Evolutionary conservation across 495 filamentous ascomycete species (phyloP), one percentile per base, ranked within the genome.

Genomic region (Ramalina intermedia): DNA sequence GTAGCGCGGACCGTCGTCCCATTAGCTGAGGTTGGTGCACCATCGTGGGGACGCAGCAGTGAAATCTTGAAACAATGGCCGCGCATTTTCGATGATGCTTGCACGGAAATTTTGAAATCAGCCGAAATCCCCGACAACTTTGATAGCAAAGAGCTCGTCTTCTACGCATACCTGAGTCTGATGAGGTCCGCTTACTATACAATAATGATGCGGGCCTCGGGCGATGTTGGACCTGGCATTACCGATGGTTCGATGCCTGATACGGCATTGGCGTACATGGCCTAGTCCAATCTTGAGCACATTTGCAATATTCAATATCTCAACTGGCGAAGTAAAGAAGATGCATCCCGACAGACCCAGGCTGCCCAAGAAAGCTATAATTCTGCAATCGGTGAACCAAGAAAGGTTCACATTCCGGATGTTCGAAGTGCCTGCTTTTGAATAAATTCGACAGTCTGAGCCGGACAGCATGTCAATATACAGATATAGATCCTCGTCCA

Each of bases 201-300:
- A 2, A 38, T 53, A 39, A 53, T 53, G 51, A 53, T 53, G 38
- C 45, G 51, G 20, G 45, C 51, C 26, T 45, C 51, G 6, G 11
- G 16, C 27, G 41, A 37, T 24, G 7, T 44, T 44, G 51, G 51
- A 16, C 46, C 51, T 2, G 51, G 51, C 5, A 38, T 53, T 16
- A 37, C 2, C 8, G 26, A 49, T 27, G 29, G 38, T 6, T 40
- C n/a, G n/a, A 43, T 12, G 6, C 42, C 48, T 26, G 51, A 53
- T n/a, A 53, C 51, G 17, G 46, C 45, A 17, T 18, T 53, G 33
- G 27, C 40, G 35, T 53, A 53, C 43, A 53, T 53, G 46, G 51
- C 51, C 11, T 53, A 35, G 44, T 18, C 13, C 12, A 13, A 11
- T 11, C 29, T 8, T 9, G 23, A 24, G 6, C 23, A 24, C 23